A percentile compares a stretch with the other conserved stretches of the same genome.
phyloP scores from a whole-genome alignment of 2,329 filamentous ascomycete genomes.

The Ophiostoma angusticollis region DNA sequence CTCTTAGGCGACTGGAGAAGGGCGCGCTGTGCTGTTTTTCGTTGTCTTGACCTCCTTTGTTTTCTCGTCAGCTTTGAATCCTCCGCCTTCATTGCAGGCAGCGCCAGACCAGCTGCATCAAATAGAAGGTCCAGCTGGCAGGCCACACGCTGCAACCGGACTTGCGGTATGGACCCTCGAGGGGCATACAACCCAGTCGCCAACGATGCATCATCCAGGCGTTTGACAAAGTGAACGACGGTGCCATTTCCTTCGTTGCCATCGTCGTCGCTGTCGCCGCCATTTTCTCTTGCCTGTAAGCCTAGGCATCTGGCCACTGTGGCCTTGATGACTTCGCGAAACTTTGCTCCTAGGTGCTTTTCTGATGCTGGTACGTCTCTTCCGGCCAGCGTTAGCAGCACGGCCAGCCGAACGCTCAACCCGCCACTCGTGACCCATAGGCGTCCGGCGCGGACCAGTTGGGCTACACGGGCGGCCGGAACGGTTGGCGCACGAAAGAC shows the following conservation, averaged over 20 bases:
- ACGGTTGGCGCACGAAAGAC: slow-evolving; percentile 4
- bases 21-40: too few species aligned
- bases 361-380: neutral
- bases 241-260: neutral
- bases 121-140: slow-evolving; percentile 8
- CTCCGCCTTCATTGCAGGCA: neutral
- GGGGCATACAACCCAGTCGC: slow-evolving; percentile 10
- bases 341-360: neutral
- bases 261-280: neutral
- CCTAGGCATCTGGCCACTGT: too few species aligned
- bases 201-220: slow-evolving; percentile 8
- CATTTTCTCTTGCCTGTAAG: neutral
- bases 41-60: too few species aligned
- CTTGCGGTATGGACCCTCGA: slow-evolving; percentile 9
- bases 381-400: slow-evolving; percentile 6
- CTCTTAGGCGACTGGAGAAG: too few species aligned
- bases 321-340: neutral
- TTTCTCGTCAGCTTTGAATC: neutral
- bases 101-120: neutral
- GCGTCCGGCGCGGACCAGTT: slow-evolving; percentile 11
- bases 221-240: slow-evolving; percentile 3
- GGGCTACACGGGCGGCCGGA: slow-evolving; percentile 9
- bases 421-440: slow-evolving; percentile 11
- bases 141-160: slow-evolving; percentile 6
- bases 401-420: slow-evolving; percentile 5